Percentiles rank a stretch among this genome's conserved stretches.
phyloP scores from a whole-genome alignment of 441 rosid genomes.

The Francoa sonchifolia region DNA sequence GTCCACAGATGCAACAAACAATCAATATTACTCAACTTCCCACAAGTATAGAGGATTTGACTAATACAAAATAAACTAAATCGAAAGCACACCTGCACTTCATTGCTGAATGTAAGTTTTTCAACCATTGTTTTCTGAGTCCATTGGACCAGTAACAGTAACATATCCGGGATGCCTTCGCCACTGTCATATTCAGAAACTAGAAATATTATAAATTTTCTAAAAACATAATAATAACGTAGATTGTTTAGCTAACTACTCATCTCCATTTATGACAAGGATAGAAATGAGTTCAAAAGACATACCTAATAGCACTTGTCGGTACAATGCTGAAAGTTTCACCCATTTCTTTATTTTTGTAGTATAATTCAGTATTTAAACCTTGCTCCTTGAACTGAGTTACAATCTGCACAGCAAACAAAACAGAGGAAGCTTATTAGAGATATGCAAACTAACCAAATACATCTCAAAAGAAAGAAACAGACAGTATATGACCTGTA shows the following conservation, averaged over 20 bases:
- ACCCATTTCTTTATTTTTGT: conserved; percentile 78
- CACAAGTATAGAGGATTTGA: too few species aligned
- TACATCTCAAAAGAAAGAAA: conserved; percentile 2
- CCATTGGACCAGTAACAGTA: conserved; percentile 79
- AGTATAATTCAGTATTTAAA: conserved; percentile 83
- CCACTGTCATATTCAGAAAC: conserved; percentile 39
- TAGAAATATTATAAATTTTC: conserved; percentile 3
- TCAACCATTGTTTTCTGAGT: conserved; percentile 93
- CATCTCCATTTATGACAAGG: background rate
- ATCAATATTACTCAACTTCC: too few species aligned
- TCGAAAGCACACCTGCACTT: conserved; percentile 50
- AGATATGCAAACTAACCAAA: background rate
- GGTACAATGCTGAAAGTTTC: conserved; percentile 84
- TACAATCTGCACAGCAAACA: conserved; percentile 34
- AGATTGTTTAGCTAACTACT: too few species aligned
- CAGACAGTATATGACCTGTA: conserved; percentile 25
- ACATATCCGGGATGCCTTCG: conserved; percentile 85
- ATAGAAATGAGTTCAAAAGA: conserved; percentile 4
- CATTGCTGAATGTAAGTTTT: conserved; percentile 73
- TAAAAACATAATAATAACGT: too few species aligned
- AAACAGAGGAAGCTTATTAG: conserved; percentile 13
- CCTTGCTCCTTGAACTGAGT: conserved; percentile 90
- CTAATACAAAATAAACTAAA: background rate
- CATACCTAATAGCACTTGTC: conserved; percentile 81
- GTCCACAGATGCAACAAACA: conserved; percentile 17